A percentile compares a stretch with the other conserved stretches of the same genome.
Evolutionary conservation across 257 asterid species (phyloP).

Genomic region (Gentiana straminea): DNA sequence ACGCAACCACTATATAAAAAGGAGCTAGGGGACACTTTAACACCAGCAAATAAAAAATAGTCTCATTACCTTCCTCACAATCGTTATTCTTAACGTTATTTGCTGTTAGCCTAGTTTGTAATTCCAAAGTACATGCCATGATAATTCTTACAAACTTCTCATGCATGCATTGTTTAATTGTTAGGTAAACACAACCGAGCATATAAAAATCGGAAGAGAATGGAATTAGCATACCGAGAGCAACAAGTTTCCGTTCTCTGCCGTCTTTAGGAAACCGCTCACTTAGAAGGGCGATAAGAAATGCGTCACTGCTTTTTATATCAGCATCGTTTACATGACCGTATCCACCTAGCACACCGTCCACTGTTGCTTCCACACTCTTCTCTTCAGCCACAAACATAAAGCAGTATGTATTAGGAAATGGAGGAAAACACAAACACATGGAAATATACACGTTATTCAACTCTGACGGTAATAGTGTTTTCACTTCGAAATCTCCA

Average conservation of each 20-base stretch:
- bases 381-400: conserved; percentile 24
- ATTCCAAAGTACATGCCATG: no score
- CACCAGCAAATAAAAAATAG: no score
- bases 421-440: background rate
- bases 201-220: background rate
- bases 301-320: conserved; percentile 65
- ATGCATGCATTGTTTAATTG: no score
- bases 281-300: conserved; percentile 50
- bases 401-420: conserved; percentile 2
- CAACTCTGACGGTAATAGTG: no score
- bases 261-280: conserved; percentile 59
- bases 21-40: no score
- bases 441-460: background rate
- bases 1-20: no score
- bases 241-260: conserved; percentile 47
- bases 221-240: conserved; percentile 49
- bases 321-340: conserved; percentile 72
- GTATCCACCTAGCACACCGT: conserved; percentile 92
- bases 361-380: conserved; percentile 95
- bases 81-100: no score
- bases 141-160: no score
- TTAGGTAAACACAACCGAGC: no score
- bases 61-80: no score
- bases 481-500: no score
- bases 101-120: no score